Percentiles rank a stretch among this genome's conserved stretches.
phyloP scores from a whole-genome alignment of 164 flowering plant genomes.

The Aristolochia californica region DNA sequence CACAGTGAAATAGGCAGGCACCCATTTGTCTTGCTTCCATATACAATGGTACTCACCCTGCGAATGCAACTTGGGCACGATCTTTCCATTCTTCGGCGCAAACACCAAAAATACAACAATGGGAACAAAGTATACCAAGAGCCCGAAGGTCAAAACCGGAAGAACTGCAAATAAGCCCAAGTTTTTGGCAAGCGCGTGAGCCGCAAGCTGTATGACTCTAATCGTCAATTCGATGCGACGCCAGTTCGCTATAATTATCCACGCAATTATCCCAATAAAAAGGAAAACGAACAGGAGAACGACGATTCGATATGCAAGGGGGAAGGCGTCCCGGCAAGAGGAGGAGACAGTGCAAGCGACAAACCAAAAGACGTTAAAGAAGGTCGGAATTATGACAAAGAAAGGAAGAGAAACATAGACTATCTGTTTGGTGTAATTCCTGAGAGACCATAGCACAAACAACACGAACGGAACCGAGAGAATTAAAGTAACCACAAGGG shows the following conservation, averaged over 20 bases:
- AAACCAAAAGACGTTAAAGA: constrained; percentile 79
- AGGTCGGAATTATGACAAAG: constrained; percentile 36
- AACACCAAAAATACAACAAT: constrained; percentile 81
- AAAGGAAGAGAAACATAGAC: constrained; percentile 38
- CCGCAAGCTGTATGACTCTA: constrained; percentile 51
- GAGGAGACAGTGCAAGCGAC: constrained; percentile 71
- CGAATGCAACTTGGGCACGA: constrained; percentile 34
- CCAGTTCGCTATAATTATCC: constrained; percentile 80
- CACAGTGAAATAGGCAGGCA: constrained; percentile 77
- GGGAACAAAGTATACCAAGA: constrained; percentile 56
- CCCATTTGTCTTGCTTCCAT: constrained; percentile 96
- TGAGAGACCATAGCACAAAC: constrained; percentile 46
- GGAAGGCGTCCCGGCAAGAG: constrained; percentile 52
- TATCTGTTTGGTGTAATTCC: constrained; percentile 73
- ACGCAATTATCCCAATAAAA: constrained; percentile 56
- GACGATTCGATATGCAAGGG: constrained; percentile 57
- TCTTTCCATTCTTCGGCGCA: constrained; percentile 65
- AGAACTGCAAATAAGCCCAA: constrained; percentile 60
- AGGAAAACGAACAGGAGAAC: constrained; percentile 59
- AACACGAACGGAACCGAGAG: constrained; percentile 53
- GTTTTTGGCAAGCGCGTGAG: constrained; percentile 61
- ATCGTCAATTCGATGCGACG: constrained; percentile 74
- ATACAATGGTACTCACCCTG: constrained; percentile 45
- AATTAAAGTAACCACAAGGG: constrained; percentile 56
- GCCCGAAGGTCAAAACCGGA: constrained; percentile 49